Evolutionary conservation across 1,284 basidiomycete genomes (phyloP).

Genomic region (Psilocybe mexicana): DNA sequence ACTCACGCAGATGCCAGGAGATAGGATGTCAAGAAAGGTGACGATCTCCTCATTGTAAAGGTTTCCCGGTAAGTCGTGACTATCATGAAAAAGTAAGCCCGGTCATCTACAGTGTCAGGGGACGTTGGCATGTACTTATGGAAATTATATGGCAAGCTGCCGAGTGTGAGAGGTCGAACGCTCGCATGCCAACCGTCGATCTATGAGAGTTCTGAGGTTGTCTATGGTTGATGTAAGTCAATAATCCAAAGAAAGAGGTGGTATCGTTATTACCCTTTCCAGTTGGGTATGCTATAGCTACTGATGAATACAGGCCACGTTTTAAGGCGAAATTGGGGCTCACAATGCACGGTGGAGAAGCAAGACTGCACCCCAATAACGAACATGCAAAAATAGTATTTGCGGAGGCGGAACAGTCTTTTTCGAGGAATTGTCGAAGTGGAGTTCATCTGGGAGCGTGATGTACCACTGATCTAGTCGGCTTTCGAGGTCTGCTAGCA

Average conservation of each 20-base stretch:
- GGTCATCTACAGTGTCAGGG: slow-evolving; percentile 1
- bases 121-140: slow-evolving; percentile 45
- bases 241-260: slow-evolving; percentile 7
- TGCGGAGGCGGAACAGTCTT: slow-evolving; percentile 59
- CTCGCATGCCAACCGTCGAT: slow-evolving; percentile 51
- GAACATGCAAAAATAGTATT: slow-evolving; percentile 71
- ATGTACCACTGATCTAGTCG: slow-evolving; percentile 79
- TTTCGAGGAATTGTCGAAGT: slow-evolving; percentile 55
- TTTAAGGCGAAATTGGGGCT: slow-evolving; percentile 33
- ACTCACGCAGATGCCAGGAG: slow-evolving; percentile 76
- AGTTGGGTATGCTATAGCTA: slow-evolving; percentile 61
- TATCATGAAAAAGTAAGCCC: slow-evolving; percentile 24
- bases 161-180: slow-evolving; percentile 75
- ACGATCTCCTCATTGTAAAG: slow-evolving; percentile 62
- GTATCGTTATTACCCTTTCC: slow-evolving; percentile 49
- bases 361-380: slow-evolving; percentile 79
- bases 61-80: slow-evolving; percentile 60
- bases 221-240: slow-evolving; percentile 36
- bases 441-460: slow-evolving; percentile 65
- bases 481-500: slow-evolving; percentile 61
- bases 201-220: slow-evolving; percentile 36
- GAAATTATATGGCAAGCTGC: slow-evolving; percentile 77
- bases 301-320: slow-evolving; percentile 5
- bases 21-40: slow-evolving; percentile 75
- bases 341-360: slow-evolving; percentile 82